Evolutionary conservation across 768 basidiomycete species (phyloP), one percentile per base, ranked within the genome.

Genomic region (Harrya chromipes): DNA sequence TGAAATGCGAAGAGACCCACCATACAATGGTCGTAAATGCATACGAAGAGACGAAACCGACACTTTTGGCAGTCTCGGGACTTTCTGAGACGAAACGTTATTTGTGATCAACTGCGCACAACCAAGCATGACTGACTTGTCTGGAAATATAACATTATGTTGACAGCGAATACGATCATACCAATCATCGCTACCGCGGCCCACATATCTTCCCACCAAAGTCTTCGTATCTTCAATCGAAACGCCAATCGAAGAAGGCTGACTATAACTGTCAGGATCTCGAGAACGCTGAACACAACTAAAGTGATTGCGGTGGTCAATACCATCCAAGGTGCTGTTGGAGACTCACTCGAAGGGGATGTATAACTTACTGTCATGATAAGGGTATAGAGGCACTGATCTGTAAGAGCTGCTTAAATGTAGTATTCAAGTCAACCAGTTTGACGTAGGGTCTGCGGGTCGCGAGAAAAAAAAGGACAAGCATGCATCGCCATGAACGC

Each of bases 201-300:
- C 55, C 47, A 53, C 19, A 26, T 11, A 24, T 58, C 56, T 23
- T 58, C 55, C 50, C 49, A 51, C 56, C 57, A 51, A n/a, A 55
- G 41, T 24, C 53, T 41, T 51, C 36, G 23, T 44, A 51, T 50
- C 34, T 49, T 23, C 24, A 59, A 21, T 13, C 49, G 45, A 34
- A 50, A 48, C 3, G 12, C 39, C 38, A 46, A 26, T 17, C 50
- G 39, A 52, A 54, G 56, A 13, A 47, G 16, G n/a, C 44, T 41
- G 26, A 50, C 36, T 11, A 31, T 6, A 13, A 8, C 31, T 5
- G 26, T 16, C 14, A 34, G 40, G 33, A 34, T 8, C 16, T 46
- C 29, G 16, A 13, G 13, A 10, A 27, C 17, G 24, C 24, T 16
- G 37, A 39, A 26, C 23, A 23, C 17, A 36, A 33, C 49, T 46